phyloP scores from a whole-genome alignment of 805 yeast species.

The Starmerella geochares region DNA sequence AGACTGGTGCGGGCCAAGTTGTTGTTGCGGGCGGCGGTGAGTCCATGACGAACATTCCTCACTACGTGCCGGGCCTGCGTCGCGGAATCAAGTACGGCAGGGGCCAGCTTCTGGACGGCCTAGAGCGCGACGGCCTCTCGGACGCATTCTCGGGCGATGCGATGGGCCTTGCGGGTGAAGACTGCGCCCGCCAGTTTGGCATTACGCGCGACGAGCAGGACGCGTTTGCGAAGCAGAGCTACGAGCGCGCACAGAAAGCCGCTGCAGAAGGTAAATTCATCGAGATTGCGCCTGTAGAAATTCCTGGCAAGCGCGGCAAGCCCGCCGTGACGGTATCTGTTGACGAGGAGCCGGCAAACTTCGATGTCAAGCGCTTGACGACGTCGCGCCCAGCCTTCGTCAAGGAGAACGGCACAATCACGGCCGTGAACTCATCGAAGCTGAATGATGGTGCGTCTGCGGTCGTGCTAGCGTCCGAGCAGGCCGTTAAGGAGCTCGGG shows the following conservation, averaged over 20 bases:
- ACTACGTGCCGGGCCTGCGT: slow-evolving; percentile 79
- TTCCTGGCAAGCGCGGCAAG: slow-evolving; percentile 70
- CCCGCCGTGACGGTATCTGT: slow-evolving; percentile 62
- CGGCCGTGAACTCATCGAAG: slow-evolving; percentile 95
- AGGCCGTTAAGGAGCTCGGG: slow-evolving; percentile 70
- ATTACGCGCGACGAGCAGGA: slow-evolving; percentile 83
- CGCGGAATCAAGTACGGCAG: slow-evolving; percentile 87
- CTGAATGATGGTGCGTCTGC: slow-evolving; percentile 98
- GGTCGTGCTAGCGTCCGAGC: slow-evolving; percentile 71
- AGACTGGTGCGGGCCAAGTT: slow-evolving; percentile 81
- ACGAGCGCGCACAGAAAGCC: slow-evolving; percentile 77
- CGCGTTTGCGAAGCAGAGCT: slow-evolving; percentile 72
- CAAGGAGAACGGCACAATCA: slow-evolving; percentile 90
- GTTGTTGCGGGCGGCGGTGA: slow-evolving; percentile 97
- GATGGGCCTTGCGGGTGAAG: slow-evolving; percentile 97
- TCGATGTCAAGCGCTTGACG: slow-evolving; percentile 63
- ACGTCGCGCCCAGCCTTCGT: slow-evolving; percentile 89
- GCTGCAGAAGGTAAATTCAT: slow-evolving; percentile 68
- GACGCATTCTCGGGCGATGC: slow-evolving; percentile 83
- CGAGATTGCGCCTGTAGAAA: slow-evolving; percentile 80
- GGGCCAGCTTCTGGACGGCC: slow-evolving; percentile 67
- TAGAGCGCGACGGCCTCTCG: slow-evolving; percentile 82
- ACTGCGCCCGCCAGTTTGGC: slow-evolving; percentile 75
- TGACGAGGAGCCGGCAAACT: slow-evolving; percentile 76
- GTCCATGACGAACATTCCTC: slow-evolving; percentile 92